A percentile compares a stretch with the other conserved stretches of the same genome.
phyloP scores from a whole-genome alignment of 192 early-diverging fungal species.

The Umbelopsis ramanniana region DNA sequence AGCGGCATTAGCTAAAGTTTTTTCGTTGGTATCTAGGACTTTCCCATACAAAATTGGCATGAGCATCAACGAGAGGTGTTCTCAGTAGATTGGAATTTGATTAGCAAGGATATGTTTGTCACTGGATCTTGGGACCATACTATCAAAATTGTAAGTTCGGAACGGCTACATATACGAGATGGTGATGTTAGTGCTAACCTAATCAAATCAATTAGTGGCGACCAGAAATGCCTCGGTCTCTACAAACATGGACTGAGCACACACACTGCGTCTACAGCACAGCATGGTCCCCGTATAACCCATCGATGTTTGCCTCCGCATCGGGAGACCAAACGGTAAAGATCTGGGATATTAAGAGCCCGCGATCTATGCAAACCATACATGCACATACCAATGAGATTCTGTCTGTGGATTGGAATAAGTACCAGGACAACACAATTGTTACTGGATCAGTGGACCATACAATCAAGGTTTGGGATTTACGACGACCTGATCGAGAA shows the following conservation, averaged over 20 bases:
- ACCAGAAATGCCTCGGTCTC: constrained; percentile 74
- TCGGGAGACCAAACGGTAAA: constrained; percentile 91
- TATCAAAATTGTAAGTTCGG: constrained; percentile 79
- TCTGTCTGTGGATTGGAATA: constrained; percentile 96
- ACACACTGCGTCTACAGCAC: constrained; percentile 91
- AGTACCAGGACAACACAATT: constrained; percentile 84
- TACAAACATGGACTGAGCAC: constrained; percentile 90
- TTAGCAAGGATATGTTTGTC: constrained; percentile 85
- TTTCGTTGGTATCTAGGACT: constrained; percentile 56
- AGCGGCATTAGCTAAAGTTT: background rate
- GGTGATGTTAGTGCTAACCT: background rate
- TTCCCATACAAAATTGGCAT: constrained; percentile 88
- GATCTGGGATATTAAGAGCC: constrained; percentile 87
- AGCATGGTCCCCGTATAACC: constrained; percentile 80
- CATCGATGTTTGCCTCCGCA: constrained; percentile 83
- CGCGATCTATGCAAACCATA: constrained; percentile 66
- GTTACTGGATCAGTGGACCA: constrained; percentile 91
- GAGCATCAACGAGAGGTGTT: constrained; percentile 96
- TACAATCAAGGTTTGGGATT: constrained; percentile 91
- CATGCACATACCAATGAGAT: constrained; percentile 87
- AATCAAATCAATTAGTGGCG: constrained; percentile 70
- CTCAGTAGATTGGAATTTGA: constrained; percentile 93
- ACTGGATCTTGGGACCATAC: constrained; percentile 95
- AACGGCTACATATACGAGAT: background rate
- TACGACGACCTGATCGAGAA: constrained; percentile 75